Conservation (phyloP, 331 rosid genomes). For the Rhamnella rubrinervis region DNA sequence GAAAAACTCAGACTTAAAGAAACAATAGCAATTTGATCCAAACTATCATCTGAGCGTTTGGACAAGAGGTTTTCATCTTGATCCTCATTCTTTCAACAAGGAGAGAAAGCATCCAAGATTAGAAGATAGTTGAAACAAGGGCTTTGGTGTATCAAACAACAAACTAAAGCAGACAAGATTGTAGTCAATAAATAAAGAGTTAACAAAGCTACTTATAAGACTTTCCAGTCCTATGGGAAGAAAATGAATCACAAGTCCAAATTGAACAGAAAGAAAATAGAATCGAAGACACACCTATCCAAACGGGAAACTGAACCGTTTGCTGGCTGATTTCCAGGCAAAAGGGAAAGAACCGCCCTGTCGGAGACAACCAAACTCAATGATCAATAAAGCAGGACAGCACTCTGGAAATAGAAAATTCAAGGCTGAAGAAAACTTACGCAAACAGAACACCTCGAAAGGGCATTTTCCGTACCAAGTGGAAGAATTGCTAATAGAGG, state of each 20-base stretch:
- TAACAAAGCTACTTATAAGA: too few relatives aligned
- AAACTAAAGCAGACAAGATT: neutral
- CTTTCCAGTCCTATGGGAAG: too few relatives aligned
- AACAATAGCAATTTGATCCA: conserved; percentile 7
- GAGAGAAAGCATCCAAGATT: neutral
- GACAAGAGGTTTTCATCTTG: neutral
- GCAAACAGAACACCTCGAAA: conserved; percentile 93
- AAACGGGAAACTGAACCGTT: conserved; percentile 59
- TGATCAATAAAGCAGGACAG: conserved; percentile 29
- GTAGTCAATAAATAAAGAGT: too few relatives aligned
- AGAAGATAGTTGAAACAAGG: neutral
- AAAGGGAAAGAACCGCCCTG: conserved; percentile 99
- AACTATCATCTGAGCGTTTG: neutral
- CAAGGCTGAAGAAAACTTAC: conserved; percentile 47
- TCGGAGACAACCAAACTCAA: conserved; percentile 28
- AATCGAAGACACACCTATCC: conserved; percentile 59
- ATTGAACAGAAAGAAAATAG: neutral
- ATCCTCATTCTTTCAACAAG: neutral
- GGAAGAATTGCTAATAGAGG: conserved; percentile 90
- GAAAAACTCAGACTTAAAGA: conserved; percentile 3
- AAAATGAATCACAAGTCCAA: too few relatives aligned
- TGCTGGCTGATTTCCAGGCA: conserved; percentile 87
- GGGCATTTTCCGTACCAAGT: conserved; percentile 95
- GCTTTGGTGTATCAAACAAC: neutral
- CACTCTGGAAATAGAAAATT: conserved; percentile 15